phyloP scores from a whole-genome alignment of 345 rosid species.

The Dipteronia sinensis region DNA sequence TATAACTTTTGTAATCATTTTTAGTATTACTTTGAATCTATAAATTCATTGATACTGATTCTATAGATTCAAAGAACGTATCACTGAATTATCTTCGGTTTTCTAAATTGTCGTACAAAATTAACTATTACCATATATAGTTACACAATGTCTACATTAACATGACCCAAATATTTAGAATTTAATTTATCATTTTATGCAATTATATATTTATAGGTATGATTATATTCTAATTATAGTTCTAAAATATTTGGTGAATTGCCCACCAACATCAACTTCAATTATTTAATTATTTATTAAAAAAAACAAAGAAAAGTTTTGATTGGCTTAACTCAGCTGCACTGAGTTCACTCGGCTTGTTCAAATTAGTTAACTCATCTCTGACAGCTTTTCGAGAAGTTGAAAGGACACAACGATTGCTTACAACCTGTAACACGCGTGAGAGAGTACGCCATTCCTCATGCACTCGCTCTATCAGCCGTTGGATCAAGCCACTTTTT shows the following conservation, averaged over 20 bases:
- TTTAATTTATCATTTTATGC: too few species aligned
- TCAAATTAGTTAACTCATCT: neutral
- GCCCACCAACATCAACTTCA: neutral
- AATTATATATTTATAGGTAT: too few species aligned
- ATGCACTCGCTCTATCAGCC: conserved; percentile 20
- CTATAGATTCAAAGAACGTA: too few species aligned
- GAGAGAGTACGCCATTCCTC: neutral
- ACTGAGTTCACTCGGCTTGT: neutral
- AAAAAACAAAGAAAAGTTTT: neutral
- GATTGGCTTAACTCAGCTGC: neutral
- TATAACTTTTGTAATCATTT: too few species aligned
- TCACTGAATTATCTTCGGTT: too few species aligned
- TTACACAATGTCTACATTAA: too few species aligned
- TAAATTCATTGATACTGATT: too few species aligned
- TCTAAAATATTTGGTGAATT: neutral
- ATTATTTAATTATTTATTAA: neutral
- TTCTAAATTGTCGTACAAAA: too few species aligned
- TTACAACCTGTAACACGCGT: conserved; percentile 26
- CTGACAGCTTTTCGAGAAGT: conserved; percentile 6
- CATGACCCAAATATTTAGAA: too few species aligned
- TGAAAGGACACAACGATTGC: conserved; percentile 10
- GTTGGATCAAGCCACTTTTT: conserved; percentile 18
- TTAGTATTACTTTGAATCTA: too few species aligned
- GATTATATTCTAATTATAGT: too few species aligned
- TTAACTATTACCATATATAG: too few species aligned